Evolutionary conservation across 2,329 filamentous ascomycete genomes (phyloP), one percentile per base, ranked within the genome.

Genomic region (Botrytis elliptica): DNA sequence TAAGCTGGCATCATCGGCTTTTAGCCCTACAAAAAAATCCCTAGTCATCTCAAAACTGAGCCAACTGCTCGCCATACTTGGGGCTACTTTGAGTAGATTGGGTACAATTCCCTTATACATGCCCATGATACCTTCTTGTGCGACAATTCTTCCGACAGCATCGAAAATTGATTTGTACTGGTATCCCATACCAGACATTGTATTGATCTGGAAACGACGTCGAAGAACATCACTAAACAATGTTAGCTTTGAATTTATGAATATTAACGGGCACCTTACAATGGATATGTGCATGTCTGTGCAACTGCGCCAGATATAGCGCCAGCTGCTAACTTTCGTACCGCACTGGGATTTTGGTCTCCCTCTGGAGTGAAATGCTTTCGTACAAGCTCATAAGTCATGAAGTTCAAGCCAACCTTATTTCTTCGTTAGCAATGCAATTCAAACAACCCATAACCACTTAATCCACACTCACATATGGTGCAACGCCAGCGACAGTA

Each of bases 21-120:
- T 87, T 44, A 94, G 81, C 33, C 84, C 85, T 73, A 97, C 85
- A 59, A 98, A 84, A 81, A 97, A 92, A 83, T 99, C 96, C 77
- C 96, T 89, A 14, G 93, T 95, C 81, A 98, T 85, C 84, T 99
- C 96, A 81, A 97, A 99, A 83, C 95, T 98, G 75, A 98, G 88
- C 95, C 96, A 99, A 83, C 93, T 98, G 79, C 94, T 97, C 25
- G 96, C 96, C 95, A 99, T 99, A 82, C 95, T 98, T 5, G 96
- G 96, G 12, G 96, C 95, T 25, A 99, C 96, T 84, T 99, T 99
- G 75, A 99, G 88, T 36, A 99, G 86, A 80, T 99, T 99, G 0
- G 96, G 96, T 25, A 95, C 90, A 77, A 99, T 95, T 73, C 96
- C 96, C 83, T 98, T 99, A 86, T 98, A 99, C 62, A 99, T 84